Evolutionary conservation across 2,329 filamentous ascomycete genomes (phyloP), one percentile per base, ranked within the genome.

Genomic region (Cercospora sp.): DNA sequence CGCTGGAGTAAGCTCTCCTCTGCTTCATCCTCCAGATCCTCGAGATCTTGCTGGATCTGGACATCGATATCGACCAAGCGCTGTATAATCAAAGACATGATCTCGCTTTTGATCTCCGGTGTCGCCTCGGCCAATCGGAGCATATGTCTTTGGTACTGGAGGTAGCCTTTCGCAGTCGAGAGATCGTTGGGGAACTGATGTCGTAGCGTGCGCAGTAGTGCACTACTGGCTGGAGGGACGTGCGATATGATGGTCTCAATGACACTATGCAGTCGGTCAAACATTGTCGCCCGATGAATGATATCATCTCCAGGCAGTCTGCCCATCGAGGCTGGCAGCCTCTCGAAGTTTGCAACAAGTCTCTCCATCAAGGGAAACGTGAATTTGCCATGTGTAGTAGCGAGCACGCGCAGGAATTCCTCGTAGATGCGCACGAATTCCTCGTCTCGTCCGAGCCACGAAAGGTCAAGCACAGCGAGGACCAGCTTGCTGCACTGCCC

Each of bases 1-100:
- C 62, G 62, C 84, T 87, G 76, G 85, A 91, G 85, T 18, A 94
- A 87, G 63, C 89, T 88, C 26, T 93, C 89, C 64, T 93, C 91
- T 9, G 93, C 85, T 65, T 96, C 92, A 70, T 98, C 94, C 70
- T 97, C 94, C 69, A 97, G 83, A 74, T 98, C 94, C 70, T 98
- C 93, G 75, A 98, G 83, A 75, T 98, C 94, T 60, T 94, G 87
- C 80, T 97, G 94, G 79, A 98, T 95, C 77, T 97, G 92, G 1
- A 96, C 93, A 77, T 99, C 95, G 67, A 98, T 92, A 80, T 95
- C 95, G 75, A 98, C 92, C 7, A 98, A 85, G 70, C 92, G 90
- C 73, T 94, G 91, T 51, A 93, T 90, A 59, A 98, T 90, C 12
- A 96, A 82, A 65, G 93, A 89, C 70, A 97, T 85, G 26, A 98